A percentile compares a stretch with the other conserved stretches of the same genome.
Evolutionary conservation across 768 basidiomycete genomes (phyloP).

Genomic region (Boletus fagicola): DNA sequence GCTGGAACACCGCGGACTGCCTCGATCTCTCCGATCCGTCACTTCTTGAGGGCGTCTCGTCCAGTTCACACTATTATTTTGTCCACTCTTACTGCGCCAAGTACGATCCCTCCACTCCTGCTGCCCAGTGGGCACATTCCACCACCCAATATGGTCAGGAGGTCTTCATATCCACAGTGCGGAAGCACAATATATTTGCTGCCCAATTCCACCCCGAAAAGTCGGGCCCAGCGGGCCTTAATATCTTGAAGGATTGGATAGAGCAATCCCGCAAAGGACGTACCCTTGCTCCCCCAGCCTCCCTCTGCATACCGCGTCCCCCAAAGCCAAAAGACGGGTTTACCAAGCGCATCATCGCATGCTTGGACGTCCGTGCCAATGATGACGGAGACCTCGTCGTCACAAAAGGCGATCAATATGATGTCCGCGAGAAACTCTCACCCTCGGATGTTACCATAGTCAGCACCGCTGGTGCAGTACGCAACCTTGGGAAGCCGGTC

Average conservation of each 20-base stretch:
- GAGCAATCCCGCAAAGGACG: constrained; percentile 47
- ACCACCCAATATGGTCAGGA: constrained; percentile 95
- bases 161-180: constrained; percentile 82
- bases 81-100: constrained; percentile 93
- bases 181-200: constrained; percentile 81
- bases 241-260: constrained; percentile 80
- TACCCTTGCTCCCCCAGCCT: constrained; percentile 29
- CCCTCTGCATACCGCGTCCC: constrained; percentile 31
- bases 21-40: constrained; percentile 43
- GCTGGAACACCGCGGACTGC: constrained; percentile 83
- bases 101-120: constrained; percentile 60
- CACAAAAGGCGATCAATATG: constrained; percentile 99
- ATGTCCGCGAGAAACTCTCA: constrained; percentile 79
- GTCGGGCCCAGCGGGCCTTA: constrained; percentile 83
- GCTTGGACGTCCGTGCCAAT: constrained; percentile 96
- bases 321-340: constrained; percentile 59
- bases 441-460: constrained; percentile 32
- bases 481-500: constrained; percentile 97
- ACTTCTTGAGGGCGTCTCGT: constrained; percentile 46
- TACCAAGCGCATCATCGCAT: constrained; percentile 94
- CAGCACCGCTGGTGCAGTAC: constrained; percentile 70
- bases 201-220: constrained; percentile 99
- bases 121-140: constrained; percentile 76
- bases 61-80: constrained; percentile 84
- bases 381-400: constrained; percentile 96